Percentiles rank a stretch among this genome's conserved stretches.
These are phyloP conservation scores for Penicillium crystallinum DNA, from an alignment of 495 filamentous ascomycete species.

Conservation along the genomic window DNA sequence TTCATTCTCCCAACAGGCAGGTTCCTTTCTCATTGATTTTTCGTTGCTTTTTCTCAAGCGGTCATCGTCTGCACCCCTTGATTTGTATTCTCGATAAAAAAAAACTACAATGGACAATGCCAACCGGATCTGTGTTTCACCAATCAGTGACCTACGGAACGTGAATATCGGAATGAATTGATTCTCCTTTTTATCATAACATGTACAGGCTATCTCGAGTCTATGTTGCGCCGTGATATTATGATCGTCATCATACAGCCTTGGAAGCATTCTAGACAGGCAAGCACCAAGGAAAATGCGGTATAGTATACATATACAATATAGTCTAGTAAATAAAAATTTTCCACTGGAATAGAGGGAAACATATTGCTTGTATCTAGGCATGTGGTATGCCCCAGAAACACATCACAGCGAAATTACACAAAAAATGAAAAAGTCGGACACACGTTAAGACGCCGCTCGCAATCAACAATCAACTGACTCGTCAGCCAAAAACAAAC, in stretches of 20 bases:
- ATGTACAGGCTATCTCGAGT: too few relatives aligned
- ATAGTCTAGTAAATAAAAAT: not conserved
- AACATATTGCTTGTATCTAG: constrained; percentile 9
- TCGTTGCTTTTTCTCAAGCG: constrained; percentile 20
- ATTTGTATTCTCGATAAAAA: constrained; percentile 18
- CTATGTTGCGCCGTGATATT: not conserved
- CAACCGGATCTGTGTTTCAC: not conserved
- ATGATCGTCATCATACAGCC: not conserved
- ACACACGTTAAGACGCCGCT: constrained; percentile 34
- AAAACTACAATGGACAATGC: constrained; percentile 17
- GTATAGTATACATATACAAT: constrained; percentile 2
- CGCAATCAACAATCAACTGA: constrained; percentile 25
- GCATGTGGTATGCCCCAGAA: constrained; percentile 1
- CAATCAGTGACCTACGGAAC: not conserved
- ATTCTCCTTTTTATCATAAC: not conserved
- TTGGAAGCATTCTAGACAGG: not conserved
- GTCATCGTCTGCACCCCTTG: constrained; percentile 16
- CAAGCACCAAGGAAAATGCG: not conserved
- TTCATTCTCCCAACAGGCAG: constrained; percentile 15
- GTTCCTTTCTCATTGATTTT: constrained; percentile 19
- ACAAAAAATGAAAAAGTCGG: constrained; percentile 17
- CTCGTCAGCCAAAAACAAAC: constrained; percentile 20
- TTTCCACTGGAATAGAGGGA: not conserved
- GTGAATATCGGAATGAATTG: not conserved
- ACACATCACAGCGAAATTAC: constrained; percentile 5